phyloP scores from a whole-genome alignment of 2,329 filamentous ascomycete genomes.

The Xenoacremonium recifei region DNA sequence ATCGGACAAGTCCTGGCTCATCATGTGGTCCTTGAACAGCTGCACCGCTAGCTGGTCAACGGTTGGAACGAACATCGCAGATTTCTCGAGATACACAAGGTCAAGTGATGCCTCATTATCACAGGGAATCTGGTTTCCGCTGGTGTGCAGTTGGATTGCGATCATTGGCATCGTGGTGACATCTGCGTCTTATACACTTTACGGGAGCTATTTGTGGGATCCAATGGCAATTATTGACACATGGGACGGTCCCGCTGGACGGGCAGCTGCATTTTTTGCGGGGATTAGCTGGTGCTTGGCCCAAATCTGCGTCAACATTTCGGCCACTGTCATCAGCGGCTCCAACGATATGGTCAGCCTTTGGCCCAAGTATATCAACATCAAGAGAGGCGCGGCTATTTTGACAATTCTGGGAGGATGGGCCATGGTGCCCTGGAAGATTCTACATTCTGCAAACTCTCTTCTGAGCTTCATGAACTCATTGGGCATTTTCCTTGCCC shows the following conservation, averaged over 20 bases:
- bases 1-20: conserved; percentile 5
- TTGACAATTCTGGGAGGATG: conserved; percentile 56
- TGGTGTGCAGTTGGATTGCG: background rate
- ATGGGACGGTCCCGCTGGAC: background rate
- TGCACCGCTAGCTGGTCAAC: conserved; percentile 2
- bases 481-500: conserved; percentile 58
- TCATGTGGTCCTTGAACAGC: conserved; percentile 5
- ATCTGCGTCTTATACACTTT: background rate
- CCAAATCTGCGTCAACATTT: conserved; percentile 57
- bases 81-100: background rate
- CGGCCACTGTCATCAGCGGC: conserved; percentile 53
- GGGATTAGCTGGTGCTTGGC: conserved; percentile 54
- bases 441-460: conserved; percentile 54
- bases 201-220: background rate
- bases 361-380: conserved; percentile 53
- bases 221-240: background rate
- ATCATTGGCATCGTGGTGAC: background rate
- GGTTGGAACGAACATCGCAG: background rate
- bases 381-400: conserved; percentile 54
- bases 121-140: background rate
- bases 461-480: conserved; percentile 67
- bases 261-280: conserved; percentile 42
- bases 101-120: background rate
- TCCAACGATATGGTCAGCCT: conserved; percentile 56
- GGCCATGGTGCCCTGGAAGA: conserved; percentile 65